phyloP scores from a whole-genome alignment of 257 asterid species.

The Solanum megistacrolobum region DNA sequence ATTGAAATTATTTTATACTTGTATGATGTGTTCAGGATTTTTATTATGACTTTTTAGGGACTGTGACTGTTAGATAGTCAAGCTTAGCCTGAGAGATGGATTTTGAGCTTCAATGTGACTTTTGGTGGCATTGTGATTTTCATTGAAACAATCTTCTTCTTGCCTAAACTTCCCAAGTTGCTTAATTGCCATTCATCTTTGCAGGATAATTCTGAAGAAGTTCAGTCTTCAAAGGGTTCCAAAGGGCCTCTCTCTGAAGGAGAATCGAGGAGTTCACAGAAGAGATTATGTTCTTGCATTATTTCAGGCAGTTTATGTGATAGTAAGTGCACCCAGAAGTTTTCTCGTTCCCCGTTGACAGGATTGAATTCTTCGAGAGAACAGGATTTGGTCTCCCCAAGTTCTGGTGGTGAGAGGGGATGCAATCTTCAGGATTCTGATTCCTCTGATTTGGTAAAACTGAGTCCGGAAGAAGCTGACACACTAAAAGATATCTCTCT shows the following conservation, averaged over 20 bases:
- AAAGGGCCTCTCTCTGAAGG: slow-evolving; percentile 12
- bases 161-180: not conserved
- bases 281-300: not conserved
- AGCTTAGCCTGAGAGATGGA: not conserved
- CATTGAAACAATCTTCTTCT: not conserved
- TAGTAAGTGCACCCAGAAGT: slow-evolving; percentile 9
- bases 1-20: not conserved
- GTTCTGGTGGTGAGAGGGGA: not conserved
- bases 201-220: slow-evolving; percentile 14
- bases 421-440: not conserved
- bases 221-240: slow-evolving; percentile 7
- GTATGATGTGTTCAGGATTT: not conserved
- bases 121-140: not conserved
- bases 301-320: slow-evolving; percentile 12
- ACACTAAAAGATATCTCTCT: slow-evolving; percentile 11
- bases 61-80: not conserved
- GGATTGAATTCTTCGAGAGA: slow-evolving; percentile 8
- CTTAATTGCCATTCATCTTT: not conserved
- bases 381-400: slow-evolving; percentile 2
- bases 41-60: not conserved
- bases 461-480: slow-evolving; percentile 10
- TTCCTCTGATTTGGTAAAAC: not conserved
- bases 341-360: slow-evolving; percentile 3
- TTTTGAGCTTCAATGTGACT: not conserved
- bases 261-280: not conserved